These are phyloP conservation scores for Paramecium sexaurelia DNA, from an alignment of 73 alveolate species.

Conservation along the genomic window DNA sequence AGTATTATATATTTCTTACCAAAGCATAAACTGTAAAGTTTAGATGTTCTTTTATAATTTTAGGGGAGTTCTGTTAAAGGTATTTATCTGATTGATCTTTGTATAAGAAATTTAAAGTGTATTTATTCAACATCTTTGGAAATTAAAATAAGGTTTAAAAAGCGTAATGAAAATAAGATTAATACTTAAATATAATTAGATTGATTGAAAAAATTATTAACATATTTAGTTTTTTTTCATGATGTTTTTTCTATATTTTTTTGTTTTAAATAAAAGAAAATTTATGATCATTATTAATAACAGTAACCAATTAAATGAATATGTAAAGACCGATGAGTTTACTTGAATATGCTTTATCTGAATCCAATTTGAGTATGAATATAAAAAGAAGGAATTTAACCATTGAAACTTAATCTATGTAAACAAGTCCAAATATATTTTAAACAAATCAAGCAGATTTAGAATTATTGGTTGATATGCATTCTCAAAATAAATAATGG, in stretches of 20 bases:
- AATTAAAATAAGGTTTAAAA: not conserved
- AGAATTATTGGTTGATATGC: not conserved
- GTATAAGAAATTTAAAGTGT: not conserved
- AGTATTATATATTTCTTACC: not conserved
- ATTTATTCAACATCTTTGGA: not conserved
- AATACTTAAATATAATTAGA: not conserved
- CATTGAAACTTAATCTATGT: not conserved
- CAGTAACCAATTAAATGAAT: not conserved
- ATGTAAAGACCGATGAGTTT: not conserved
- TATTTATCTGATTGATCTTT: not conserved
- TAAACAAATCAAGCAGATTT: not conserved
- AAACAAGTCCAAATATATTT: not conserved
- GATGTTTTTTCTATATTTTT: not conserved
- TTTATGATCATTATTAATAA: not conserved
- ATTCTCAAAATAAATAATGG: not conserved
- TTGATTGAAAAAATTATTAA: too few species aligned
- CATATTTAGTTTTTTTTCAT: not conserved
- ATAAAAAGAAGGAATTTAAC: not conserved
- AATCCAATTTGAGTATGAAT: not conserved
- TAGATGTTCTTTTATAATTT: not conserved
- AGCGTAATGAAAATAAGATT: not conserved
- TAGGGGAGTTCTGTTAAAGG: not conserved
- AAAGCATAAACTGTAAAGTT: not conserved
- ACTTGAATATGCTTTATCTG: not conserved
- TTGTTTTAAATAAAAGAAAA: not conserved